These are phyloP conservation scores for Termitomyces sp. DNA, from an alignment of 768 basidiomycete species.

Conservation along the genomic window DNA sequence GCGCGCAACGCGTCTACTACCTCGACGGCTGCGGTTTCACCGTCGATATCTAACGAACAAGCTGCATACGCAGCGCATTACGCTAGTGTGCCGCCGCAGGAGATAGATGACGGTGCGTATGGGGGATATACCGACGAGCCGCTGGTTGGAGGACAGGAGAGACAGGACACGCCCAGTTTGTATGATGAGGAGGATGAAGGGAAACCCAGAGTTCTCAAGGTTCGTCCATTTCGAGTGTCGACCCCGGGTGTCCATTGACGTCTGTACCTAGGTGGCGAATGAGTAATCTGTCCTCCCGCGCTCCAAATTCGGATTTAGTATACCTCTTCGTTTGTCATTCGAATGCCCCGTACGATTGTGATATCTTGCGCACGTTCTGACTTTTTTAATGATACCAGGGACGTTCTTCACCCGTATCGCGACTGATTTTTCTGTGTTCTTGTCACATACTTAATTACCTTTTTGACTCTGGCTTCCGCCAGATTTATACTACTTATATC, in stretches of 20 bases:
- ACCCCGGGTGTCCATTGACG: not conserved
- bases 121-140: slow-evolving; percentile 24
- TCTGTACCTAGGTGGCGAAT: slow-evolving; percentile 2
- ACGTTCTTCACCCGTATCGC: too few species aligned
- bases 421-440: too few species aligned
- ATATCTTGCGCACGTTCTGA: too few species aligned
- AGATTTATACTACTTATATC: too few species aligned
- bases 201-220: slow-evolving; percentile 1
- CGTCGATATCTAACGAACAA: not conserved
- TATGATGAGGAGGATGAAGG: not conserved
- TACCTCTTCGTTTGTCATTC: not conserved
- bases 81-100: not conserved
- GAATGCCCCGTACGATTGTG: not conserved
- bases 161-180: not conserved
- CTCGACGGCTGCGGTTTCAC: not conserved
- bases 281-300: not conserved
- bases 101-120: slow-evolving; percentile 27
- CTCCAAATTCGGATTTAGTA: not conserved
- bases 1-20: too few species aligned
- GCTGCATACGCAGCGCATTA: not conserved
- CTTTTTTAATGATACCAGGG: too few species aligned
- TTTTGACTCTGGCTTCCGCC: too few species aligned
- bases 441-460: too few species aligned
- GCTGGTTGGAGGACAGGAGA: not conserved
- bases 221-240: not conserved